These are phyloP conservation scores for Rostrohypoxylon terebratum DNA, from an alignment of 495 filamentous ascomycete genomes.

Conservation along the genomic window DNA sequence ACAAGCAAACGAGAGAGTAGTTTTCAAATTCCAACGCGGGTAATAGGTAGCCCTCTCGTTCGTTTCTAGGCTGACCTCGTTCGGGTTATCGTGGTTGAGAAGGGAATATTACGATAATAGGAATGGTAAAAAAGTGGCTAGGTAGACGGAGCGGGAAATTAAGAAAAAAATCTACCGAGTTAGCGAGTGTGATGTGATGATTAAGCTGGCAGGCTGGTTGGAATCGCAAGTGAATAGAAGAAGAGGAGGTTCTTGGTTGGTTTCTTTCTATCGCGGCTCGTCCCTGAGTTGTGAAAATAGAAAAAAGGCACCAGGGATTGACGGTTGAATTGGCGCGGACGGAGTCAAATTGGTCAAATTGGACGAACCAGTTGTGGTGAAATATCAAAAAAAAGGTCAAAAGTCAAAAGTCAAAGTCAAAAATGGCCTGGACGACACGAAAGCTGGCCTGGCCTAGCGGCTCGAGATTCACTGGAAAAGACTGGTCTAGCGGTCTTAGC, in stretches of 20 bases:
- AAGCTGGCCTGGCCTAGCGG: constrained; percentile 30
- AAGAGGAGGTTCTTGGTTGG: not conserved
- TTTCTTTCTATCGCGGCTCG: constrained; percentile 31
- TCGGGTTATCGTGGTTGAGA: constrained; percentile 22
- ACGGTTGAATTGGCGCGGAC: constrained; percentile 42
- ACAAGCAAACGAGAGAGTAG: constrained; percentile 19
- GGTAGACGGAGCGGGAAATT: not conserved
- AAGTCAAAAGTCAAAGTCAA: constrained; percentile 35
- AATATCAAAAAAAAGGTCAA: constrained; percentile 42
- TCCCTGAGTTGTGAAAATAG: constrained; percentile 27
- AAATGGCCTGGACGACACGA: constrained; percentile 42
- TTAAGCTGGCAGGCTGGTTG: constrained; percentile 13
- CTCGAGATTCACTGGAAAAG: constrained; percentile 15
- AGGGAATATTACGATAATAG: constrained; percentile 13
- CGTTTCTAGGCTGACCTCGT: constrained; percentile 25
- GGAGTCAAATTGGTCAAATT: constrained; percentile 38
- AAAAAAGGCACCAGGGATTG: constrained; percentile 32
- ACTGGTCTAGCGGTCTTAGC: not conserved
- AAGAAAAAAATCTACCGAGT: constrained; percentile 29
- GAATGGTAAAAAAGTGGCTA: constrained; percentile 19
- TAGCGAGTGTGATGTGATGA: constrained; percentile 31
- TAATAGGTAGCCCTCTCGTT: constrained; percentile 27
- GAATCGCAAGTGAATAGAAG: constrained; percentile 14
- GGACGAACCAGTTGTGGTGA: constrained; percentile 42
- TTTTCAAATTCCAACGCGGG: constrained; percentile 3